Evolutionary conservation across 78 protist genomes (phyloP).

Genomic region (Planoprotostelium fungivorum): DNA sequence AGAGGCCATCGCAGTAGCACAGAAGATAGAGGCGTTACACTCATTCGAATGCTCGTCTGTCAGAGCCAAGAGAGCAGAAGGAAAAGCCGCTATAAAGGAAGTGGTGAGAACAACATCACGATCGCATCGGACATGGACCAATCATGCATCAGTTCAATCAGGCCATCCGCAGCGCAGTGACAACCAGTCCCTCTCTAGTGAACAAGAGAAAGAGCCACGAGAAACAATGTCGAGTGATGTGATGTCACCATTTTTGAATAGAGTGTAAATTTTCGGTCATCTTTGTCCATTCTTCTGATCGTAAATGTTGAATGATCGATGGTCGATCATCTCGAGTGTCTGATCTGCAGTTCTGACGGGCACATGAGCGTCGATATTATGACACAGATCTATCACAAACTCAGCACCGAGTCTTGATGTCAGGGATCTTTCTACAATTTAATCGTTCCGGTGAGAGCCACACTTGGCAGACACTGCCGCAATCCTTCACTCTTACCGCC

Average conservation of each 20-base stretch:
- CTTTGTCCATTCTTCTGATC: background rate
- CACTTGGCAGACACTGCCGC: too few relatives aligned
- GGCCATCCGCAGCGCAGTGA: background rate
- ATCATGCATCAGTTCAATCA: background rate
- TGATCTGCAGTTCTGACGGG: too few relatives aligned
- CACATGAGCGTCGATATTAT: too few relatives aligned
- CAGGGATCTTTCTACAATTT: too few relatives aligned
- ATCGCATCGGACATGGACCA: background rate
- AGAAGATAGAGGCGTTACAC: background rate
- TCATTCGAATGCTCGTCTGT: background rate
- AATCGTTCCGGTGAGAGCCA: too few relatives aligned
- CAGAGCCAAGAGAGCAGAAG: background rate
- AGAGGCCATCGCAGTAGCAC: background rate
- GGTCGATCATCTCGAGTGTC: too few relatives aligned
- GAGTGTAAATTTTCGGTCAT: background rate
- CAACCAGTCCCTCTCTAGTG: background rate
- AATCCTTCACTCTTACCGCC: too few relatives aligned
- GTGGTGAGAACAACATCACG: background rate
- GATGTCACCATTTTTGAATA: background rate
- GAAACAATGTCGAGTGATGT: background rate
- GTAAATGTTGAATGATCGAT: too few relatives aligned
- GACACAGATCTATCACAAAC: too few relatives aligned
- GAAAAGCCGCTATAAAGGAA: background rate
- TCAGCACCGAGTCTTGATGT: too few relatives aligned
- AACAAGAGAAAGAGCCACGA: background rate